Evolutionary conservation across 371 early-diverging fungal species (phyloP), one percentile per base, ranked within the genome.

Genomic region (Dinochytrium kinnereticum): DNA sequence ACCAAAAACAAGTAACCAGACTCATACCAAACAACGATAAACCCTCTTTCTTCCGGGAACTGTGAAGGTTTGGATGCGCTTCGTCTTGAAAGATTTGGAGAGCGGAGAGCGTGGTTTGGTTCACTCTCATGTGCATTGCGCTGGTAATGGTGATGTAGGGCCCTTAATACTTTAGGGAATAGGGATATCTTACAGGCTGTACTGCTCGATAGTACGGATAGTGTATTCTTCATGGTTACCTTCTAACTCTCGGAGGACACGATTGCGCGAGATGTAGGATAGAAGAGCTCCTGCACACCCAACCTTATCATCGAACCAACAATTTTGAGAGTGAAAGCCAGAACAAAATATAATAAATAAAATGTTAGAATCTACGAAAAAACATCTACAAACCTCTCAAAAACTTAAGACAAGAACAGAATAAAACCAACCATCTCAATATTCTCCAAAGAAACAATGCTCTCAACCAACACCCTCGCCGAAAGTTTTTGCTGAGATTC

Each of bases 61-160:
- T 83, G 76, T 88, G 89, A 78, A 88, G 85, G 65, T 84, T 91
- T 7, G 92, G 91, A 68, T 93, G 92, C 0, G 84, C 65, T 49
- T 91, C 91, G 15, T 84, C 82, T 49, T 87, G 85, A 70, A 93
- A 93, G 1, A 93, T 86, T 51, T 87, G 84, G 17, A 93, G 79
- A 1, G 93, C 89, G 90, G 84, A 82, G 30, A 87, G 64, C 0
- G 90, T 81, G 59, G 90, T 90, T 31, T 81, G 73, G 55, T 86
- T 88, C 31, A 91, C 71, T 15, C 86, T 88, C 84, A 91, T 84
- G 68, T 78, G 82, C 24, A 74, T 73, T 55, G 71, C 75, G 26
- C 81, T 88, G 69, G 30, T 40, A 10, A 76, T 3, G 53, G n/a
- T n/a, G n/a, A n/a, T n/a, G n/a, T n/a, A n/a, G n/a, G n/a, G n/a